Percentiles rank a stretch among this genome's conserved stretches.
phyloP scores from a whole-genome alignment of 2,329 filamentous ascomycete species.

The Neocucurbitaria cava region DNA sequence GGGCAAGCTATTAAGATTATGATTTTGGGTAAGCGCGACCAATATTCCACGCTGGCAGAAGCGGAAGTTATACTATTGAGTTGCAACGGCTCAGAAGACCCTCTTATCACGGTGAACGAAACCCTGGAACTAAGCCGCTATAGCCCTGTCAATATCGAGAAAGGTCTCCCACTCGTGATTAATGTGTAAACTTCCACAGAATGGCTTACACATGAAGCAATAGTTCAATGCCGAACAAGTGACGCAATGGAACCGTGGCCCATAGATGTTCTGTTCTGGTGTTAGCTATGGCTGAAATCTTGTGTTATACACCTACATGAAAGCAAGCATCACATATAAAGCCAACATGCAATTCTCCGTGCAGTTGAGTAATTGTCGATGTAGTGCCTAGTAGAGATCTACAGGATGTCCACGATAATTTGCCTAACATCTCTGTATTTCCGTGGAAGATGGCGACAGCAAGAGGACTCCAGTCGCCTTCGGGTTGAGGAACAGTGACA shows the following conservation, averaged over 20 bases:
- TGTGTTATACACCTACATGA: conserved; percentile 11
- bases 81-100: neutral
- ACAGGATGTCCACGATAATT: conserved; percentile 1
- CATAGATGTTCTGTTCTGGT: conserved; percentile 7
- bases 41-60: too few species aligned
- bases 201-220: conserved; percentile 17
- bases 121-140: neutral
- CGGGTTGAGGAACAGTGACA: neutral
- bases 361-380: neutral
- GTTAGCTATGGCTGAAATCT: conserved; percentile 1
- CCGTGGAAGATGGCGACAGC: conserved; percentile 19
- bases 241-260: conserved; percentile 11
- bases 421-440: conserved; percentile 7
- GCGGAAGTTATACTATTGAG: too few species aligned
- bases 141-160: neutral
- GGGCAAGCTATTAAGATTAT: too few species aligned
- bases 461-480: conserved; percentile 15
- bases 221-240: conserved; percentile 10
- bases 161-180: conserved; percentile 13
- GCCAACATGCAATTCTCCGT: neutral
- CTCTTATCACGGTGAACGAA: neutral
- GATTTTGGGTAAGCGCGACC: too few species aligned
- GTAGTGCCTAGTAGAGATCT: neutral
- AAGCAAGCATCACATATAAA: conserved; percentile 12
- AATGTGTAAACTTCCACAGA: conserved; percentile 10